phyloP scores from a whole-genome alignment of 495 filamentous ascomycete species.

The Penicillium verhagenii region DNA sequence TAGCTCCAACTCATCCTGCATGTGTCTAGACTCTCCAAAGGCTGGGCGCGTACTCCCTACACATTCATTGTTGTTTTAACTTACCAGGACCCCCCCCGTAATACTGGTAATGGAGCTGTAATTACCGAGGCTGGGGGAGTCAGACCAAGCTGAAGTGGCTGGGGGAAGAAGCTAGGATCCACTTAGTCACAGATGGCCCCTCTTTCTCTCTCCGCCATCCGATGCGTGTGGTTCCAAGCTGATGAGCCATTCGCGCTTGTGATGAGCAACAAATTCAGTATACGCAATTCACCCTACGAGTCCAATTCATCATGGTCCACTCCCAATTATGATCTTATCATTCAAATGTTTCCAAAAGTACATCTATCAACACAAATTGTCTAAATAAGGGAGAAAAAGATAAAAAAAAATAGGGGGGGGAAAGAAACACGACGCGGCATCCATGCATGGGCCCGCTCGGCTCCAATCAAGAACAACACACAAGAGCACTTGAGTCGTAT shows the following conservation, averaged over 20 bases:
- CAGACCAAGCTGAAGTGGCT: conserved; percentile 13
- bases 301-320: neutral
- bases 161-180: conserved; percentile 3
- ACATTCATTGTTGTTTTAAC: neutral
- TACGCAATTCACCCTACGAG: neutral
- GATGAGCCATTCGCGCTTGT: neutral
- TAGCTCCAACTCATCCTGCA: conserved; percentile 13
- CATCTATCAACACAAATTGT: conserved; percentile 7
- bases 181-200: neutral
- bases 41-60: conserved; percentile 1
- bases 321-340: neutral
- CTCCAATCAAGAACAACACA: conserved; percentile 3
- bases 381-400: conserved; percentile 9
- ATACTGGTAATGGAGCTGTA: neutral
- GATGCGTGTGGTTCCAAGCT: neutral
- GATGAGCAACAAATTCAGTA: neutral
- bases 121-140: conserved; percentile 18
- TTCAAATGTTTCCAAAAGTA: conserved; percentile 1
- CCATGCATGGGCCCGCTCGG: conserved; percentile 10
- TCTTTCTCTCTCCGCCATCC: neutral
- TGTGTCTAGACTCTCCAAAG: conserved; percentile 19
- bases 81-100: neutral
- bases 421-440: conserved; percentile 8
- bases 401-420: too few relatives aligned
- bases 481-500: conserved; percentile 17